Evolutionary conservation across 306 rosid species (phyloP), one percentile per base, ranked within the genome.

Genomic region (Corylus americana): DNA sequence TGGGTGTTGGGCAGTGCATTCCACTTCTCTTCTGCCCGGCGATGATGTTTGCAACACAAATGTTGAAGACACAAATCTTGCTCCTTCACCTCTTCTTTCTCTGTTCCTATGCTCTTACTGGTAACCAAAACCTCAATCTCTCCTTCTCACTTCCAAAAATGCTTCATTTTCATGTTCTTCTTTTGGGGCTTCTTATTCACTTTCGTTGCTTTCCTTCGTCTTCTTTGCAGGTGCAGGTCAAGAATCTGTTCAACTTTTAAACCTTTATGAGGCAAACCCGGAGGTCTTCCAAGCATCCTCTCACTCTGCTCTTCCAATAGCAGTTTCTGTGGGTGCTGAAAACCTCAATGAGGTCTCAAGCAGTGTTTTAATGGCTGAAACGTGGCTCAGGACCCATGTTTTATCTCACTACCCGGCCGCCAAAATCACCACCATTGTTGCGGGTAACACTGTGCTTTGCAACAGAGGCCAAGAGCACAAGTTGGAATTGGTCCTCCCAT

Each of bases 381-480:
- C 22, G 10, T 91, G 97, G 97, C 92, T 94, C 55, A 92, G 91
- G 55, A 77, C 77, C 57, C 82, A 83, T 3, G 88, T 94, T 80
- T 84, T 94, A 1, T 79, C 93, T 69, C 88, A 81, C 84, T 91
- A 91, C 87, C 98, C 98, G 47, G 61, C 91, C 0, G 25, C 87
- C 4, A 84, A 76, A 72, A 89, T 94, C 90, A 86, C 93, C 76
- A 85, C 91, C 91, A 79, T 94, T 85, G 85, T 92, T 77, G 89
- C 82, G 12, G 88, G 88, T 2, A 71, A 69, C 68, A 39, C 74
- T 42, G 77, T 73, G 76, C 78, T 88, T 53, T 92, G 96, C 86
- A 79, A 79, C 39, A 79, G 76, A 55, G 74, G 76, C 54, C 88
- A 77, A 57, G 79, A 82, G 2, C 70, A 71, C 20, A 77, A 84